phyloP scores from a whole-genome alignment of 495 filamentous ascomycete genomes.

The Neurospora tetrasperma region DNA sequence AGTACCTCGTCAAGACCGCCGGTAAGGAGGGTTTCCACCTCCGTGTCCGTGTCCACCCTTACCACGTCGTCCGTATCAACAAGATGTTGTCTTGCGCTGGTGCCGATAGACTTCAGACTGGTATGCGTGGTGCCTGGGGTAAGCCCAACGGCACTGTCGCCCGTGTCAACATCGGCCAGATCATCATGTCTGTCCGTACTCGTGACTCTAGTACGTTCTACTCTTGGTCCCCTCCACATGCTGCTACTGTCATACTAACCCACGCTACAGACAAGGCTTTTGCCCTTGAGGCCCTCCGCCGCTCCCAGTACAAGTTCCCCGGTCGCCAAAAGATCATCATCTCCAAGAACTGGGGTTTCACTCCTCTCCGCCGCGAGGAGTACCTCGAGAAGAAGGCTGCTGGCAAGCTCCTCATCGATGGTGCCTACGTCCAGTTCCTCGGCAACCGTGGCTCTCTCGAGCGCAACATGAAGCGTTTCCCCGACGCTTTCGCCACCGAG shows the following conservation, averaged over 20 bases:
- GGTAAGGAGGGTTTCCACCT: constrained; percentile 99
- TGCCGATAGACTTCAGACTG: constrained; percentile 99
- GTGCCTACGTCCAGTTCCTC: constrained; percentile 98
- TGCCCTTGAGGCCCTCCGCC: constrained; percentile 95
- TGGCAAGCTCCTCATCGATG: constrained; percentile 85
- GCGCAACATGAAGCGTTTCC: constrained; percentile 86
- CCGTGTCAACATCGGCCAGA: constrained; percentile 99
- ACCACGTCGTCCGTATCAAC: constrained; percentile 99
- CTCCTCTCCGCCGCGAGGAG: constrained; percentile 90
- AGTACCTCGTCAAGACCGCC: constrained; percentile 94
- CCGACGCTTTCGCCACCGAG: constrained; percentile 64
- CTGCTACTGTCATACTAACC: constrained; percentile 17
- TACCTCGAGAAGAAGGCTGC: constrained; percentile 85
- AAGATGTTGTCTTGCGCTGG: constrained; percentile 99
- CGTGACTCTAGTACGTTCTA: constrained; percentile 67
- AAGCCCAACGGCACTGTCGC: constrained; percentile 97
- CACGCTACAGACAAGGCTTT: constrained; percentile 56
- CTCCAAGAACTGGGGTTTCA: constrained; percentile 99
- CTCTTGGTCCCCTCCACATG: neutral
- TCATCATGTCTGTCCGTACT: constrained; percentile 91
- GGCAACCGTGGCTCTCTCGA: constrained; percentile 76
- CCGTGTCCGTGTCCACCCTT: constrained; percentile 94
- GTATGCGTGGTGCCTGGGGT: constrained; percentile 99
- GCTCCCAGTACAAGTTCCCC: constrained; percentile 99
- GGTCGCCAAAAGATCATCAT: constrained; percentile 99